phyloP scores from a whole-genome alignment of 2,329 filamentous ascomycete species.

The Colletotrichum sp. region DNA sequence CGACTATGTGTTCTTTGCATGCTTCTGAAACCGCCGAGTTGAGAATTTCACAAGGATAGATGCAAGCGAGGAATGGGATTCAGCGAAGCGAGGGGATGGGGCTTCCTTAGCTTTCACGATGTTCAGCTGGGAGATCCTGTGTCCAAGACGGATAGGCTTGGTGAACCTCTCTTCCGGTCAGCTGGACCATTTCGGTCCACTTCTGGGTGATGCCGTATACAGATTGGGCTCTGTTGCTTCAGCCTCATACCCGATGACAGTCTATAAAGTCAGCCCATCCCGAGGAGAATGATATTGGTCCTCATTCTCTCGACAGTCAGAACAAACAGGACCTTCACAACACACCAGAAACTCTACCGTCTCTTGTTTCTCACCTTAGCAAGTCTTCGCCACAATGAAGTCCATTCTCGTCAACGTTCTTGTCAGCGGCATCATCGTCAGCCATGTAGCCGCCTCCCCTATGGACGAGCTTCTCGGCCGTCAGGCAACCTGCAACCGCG shows the following conservation, averaged over 20 bases:
- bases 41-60: neutral
- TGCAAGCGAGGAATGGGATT: neutral
- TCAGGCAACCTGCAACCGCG: neutral
- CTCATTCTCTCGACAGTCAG: neutral
- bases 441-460: neutral
- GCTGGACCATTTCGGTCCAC: neutral
- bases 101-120: neutral
- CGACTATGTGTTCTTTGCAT: neutral
- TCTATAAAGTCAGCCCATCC: neutral
- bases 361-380: neutral
- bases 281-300: neutral
- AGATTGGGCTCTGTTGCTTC: neutral
- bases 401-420: neutral
- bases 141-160: too few species aligned
- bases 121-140: neutral
- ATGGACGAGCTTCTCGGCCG: neutral
- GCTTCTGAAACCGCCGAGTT: neutral
- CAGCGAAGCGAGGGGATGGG: neutral
- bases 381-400: neutral
- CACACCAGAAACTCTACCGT: neutral
- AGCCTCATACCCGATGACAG: neutral
- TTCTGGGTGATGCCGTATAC: rapidly evolving
- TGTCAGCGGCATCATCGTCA: neutral
- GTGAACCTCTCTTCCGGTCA: neutral
- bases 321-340: neutral